Evolutionary conservation across 805 yeast species (phyloP).

Genomic region (Debaryomyces tyrocola): DNA sequence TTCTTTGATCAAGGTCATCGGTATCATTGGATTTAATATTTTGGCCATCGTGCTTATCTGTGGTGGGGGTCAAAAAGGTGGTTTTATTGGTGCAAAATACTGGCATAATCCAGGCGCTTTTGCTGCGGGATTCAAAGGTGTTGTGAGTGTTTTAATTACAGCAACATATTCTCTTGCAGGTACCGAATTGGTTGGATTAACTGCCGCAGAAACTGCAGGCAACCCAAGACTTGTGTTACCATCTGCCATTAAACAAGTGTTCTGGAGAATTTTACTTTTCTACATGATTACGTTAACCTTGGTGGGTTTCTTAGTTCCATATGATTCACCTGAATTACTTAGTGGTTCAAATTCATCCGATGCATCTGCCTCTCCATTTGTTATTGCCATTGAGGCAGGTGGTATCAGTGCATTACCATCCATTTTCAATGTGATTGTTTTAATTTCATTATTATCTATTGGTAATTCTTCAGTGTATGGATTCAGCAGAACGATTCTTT

Average conservation of each 20-base stretch:
- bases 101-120: slow-evolving; percentile 41
- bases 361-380: slow-evolving; percentile 43
- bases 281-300: slow-evolving; percentile 42
- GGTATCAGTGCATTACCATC: slow-evolving; percentile 44
- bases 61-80: slow-evolving; percentile 44
- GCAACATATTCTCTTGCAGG: slow-evolving; percentile 46
- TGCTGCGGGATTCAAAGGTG: slow-evolving; percentile 42
- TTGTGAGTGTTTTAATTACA: slow-evolving; percentile 36
- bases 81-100: slow-evolving; percentile 37
- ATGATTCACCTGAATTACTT: slow-evolving; percentile 23
- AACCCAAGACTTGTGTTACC: slow-evolving; percentile 41
- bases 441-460: slow-evolving; percentile 41
- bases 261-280: slow-evolving; percentile 41
- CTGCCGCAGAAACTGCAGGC: slow-evolving; percentile 37
- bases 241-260: slow-evolving; percentile 43
- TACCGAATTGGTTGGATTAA: slow-evolving; percentile 41
- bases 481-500: slow-evolving; percentile 40
- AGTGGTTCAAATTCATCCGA: slow-evolving; percentile 20
- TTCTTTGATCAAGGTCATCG: slow-evolving; percentile 35
- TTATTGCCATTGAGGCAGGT: slow-evolving; percentile 41
- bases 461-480: slow-evolving; percentile 47
- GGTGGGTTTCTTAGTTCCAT: slow-evolving; percentile 41
- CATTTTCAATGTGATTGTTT: slow-evolving; percentile 41
- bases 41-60: slow-evolving; percentile 39
- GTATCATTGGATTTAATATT: slow-evolving; percentile 41